A percentile compares a stretch with the other conserved stretches of the same genome.
Conservation (phyloP, 1,139 yeast genomes). For the Debaryomycetaceae sp. region DNA sequence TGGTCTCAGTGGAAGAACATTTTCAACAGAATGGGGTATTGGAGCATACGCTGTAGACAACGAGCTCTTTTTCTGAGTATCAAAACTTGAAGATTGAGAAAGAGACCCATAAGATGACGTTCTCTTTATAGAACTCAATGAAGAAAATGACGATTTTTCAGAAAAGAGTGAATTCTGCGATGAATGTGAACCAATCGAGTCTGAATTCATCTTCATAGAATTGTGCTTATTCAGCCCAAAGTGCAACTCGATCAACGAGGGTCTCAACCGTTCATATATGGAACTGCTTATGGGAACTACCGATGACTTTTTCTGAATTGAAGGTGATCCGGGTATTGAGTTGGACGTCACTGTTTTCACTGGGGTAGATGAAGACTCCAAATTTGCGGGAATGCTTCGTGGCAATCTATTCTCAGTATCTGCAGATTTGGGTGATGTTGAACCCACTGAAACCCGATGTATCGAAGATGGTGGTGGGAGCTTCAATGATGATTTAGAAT, state of each 20-base stretch:
- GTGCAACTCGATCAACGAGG: constrained; percentile 42
- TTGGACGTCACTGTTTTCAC: constrained; percentile 4
- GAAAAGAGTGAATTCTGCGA: constrained; percentile 35
- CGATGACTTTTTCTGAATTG: constrained; percentile 16
- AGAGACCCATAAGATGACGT: constrained; percentile 21
- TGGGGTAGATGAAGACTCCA: constrained; percentile 3
- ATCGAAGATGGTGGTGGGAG: constrained; percentile 18
- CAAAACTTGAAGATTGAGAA: constrained; percentile 10
- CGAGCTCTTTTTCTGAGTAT: constrained; percentile 13
- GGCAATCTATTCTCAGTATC: constrained; percentile 5
- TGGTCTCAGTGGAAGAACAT: constrained; percentile 3
- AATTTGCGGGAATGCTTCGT: constrained; percentile 6
- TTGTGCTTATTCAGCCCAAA: constrained; percentile 10
- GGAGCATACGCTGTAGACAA: constrained; percentile 24
- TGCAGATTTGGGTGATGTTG: constrained; percentile 7
- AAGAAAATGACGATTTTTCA: constrained; percentile 29
- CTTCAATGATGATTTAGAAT: constrained; percentile 11
- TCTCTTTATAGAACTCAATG: constrained; percentile 28
- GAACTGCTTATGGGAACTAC: constrained; percentile 15
- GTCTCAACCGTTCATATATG: constrained; percentile 34
- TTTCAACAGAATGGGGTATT: constrained; percentile 1
- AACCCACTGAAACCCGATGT: constrained; percentile 9
- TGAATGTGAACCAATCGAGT: constrained; percentile 29
- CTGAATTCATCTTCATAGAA: constrained; percentile 9
- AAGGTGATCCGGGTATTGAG: constrained; percentile 10